Percentiles rank a stretch among this genome's conserved stretches.
Conservation (phyloP, 2,329 filamentous ascomycete genomes). For the Dactylellina leptospora region DNA sequence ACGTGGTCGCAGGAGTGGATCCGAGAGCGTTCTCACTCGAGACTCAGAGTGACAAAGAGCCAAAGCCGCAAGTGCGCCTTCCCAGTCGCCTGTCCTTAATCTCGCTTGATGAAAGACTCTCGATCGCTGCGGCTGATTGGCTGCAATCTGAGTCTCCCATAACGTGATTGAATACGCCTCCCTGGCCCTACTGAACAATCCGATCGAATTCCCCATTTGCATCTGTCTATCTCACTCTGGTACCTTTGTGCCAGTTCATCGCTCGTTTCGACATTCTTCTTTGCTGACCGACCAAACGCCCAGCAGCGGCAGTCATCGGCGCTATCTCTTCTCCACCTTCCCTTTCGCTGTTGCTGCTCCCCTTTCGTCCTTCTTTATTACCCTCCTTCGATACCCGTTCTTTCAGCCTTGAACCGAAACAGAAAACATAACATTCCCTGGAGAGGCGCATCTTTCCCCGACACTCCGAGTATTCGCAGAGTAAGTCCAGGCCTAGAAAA, state of each 20-base stretch:
- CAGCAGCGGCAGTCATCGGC: not conserved
- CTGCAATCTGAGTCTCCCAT: constrained; percentile 8
- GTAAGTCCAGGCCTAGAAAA: constrained; percentile 15
- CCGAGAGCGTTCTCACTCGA: no score
- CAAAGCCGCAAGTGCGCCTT: constrained; percentile 38
- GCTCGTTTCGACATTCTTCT: constrained; percentile 8
- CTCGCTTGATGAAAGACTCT: constrained; percentile 26
- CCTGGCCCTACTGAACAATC: not conserved
- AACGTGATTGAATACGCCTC: constrained; percentile 13
- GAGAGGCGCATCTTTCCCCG: constrained; percentile 13
- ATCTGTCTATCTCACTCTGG: not conserved
- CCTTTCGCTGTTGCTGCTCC: not conserved
- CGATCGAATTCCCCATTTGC: not conserved
- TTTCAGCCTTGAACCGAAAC: no score
- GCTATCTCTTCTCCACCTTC: not conserved
- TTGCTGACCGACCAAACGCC: constrained; percentile 7
- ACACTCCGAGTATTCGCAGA: not conserved
- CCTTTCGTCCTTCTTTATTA: not conserved
- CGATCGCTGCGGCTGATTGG: constrained; percentile 23
- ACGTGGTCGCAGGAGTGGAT: no score
- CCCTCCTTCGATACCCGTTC: not conserved
- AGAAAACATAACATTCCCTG: constrained; percentile 8
- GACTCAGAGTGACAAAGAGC: no score
- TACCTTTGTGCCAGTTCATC: not conserved
- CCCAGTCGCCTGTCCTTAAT: constrained; percentile 41